Base-by-base conservation (phyloP, 2,329 filamentous ascomycete species). In the Macrophomina tecta region DNA sequence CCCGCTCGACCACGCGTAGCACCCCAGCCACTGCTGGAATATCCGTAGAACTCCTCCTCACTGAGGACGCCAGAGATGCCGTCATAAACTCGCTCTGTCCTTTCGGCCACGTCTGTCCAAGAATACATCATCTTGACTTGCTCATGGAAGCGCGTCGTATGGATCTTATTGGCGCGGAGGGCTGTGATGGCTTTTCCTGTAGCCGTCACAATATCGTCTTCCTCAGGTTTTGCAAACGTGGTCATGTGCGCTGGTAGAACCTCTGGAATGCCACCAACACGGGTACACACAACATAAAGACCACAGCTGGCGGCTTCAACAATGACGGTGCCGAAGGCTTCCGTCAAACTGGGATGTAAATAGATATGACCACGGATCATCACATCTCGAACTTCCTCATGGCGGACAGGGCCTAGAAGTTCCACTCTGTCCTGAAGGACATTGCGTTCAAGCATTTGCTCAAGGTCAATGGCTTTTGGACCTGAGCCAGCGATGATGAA, bases 71-170 rank as follows among this genome's bases (percentile, higher is more conserved):
- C 94, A 2, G 89, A 92, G 72, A 99, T 96, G 56, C 95, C 92
- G 76, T 97, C 89, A 79, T 99, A 99, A 0, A 99, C 95, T 36
- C 94, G 87, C 80, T 99, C 95, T 0, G 95, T 98, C 65, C 95
- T 91, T 72, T 91, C 87, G 14, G 95, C 95, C 34, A 99, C 94
- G 77, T 99, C 94, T 34, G 92, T 92, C 95, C 95, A 99, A 1
- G 93, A 97, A 81, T 99, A 99, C 95, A 98, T 98, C 82, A 91
- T 92, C 79, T 94, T 93, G 69, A 99, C 95, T 78, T 98, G 92
- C 71, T 97, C 94, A 77, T 99, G 95, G 75, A 99, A 99, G 49
- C 90, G 88, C 77, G 98, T 94, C 0, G 95, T 97, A 69, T 93
- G 89, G 34, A 99, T 91, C 73, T 90, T 92, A 72, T 94, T 94